phyloP scores from a whole-genome alignment of 225 moss, liverwort and hornwort genomes.

The Pleurozium schreberi region DNA sequence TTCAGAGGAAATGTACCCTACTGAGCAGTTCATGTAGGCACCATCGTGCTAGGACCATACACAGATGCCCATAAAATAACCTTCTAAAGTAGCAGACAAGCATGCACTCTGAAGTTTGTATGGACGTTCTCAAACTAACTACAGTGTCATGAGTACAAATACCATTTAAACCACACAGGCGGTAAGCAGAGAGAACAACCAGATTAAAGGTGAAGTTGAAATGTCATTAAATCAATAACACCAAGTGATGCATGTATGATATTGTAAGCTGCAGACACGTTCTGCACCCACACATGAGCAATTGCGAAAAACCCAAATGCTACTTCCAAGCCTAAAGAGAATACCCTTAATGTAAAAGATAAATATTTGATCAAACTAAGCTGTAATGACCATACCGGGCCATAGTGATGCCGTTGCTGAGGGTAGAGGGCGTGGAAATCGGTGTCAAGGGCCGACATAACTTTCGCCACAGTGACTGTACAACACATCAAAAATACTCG shows the following conservation, averaged over 20 bases:
- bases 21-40: background rate
- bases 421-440: slow-evolving; percentile 74
- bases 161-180: background rate
- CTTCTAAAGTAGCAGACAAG: background rate
- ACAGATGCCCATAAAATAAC: background rate
- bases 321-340: background rate
- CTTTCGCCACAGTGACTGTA: slow-evolving; percentile 76
- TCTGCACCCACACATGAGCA: background rate
- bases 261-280: background rate
- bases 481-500: background rate
- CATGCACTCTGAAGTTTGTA: background rate
- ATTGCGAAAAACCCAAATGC: background rate
- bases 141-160: background rate
- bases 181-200: background rate
- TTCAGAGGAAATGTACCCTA: background rate
- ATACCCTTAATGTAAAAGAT: background rate
- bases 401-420: slow-evolving; percentile 70
- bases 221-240: background rate
- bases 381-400: slow-evolving; percentile 37
- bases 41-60: background rate
- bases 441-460: slow-evolving; percentile 76
- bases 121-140: background rate
- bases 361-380: background rate
- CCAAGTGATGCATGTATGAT: background rate
- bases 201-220: background rate